Evolutionary conservation across 805 yeast genomes (phyloP).

Genomic region (Wickerhamiella azyma): DNA sequence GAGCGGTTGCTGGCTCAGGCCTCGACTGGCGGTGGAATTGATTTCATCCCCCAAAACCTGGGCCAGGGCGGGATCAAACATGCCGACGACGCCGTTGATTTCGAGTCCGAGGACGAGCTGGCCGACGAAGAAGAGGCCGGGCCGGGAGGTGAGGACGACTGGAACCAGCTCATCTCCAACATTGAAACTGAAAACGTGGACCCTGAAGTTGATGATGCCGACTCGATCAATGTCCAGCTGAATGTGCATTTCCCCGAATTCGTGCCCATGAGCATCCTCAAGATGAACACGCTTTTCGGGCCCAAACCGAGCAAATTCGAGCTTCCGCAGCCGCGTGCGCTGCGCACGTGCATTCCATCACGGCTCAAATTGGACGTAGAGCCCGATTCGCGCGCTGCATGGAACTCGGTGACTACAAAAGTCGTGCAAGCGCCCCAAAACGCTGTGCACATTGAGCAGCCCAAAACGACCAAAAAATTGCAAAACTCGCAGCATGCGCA

Average conservation of each 20-base stretch:
- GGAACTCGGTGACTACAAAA: conserved; percentile 26
- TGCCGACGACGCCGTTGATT: conserved; percentile 86
- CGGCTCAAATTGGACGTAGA: conserved; percentile 48
- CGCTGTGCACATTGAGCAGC: conserved; percentile 5
- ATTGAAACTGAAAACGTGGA: conserved; percentile 15
- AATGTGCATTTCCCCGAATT: conserved; percentile 47
- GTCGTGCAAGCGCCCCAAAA: neutral
- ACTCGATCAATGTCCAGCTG: conserved; percentile 18
- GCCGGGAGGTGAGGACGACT: conserved; percentile 12
- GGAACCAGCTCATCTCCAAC: conserved; percentile 6
- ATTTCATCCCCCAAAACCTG: conserved; percentile 23
- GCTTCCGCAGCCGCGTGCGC: conserved; percentile 35
- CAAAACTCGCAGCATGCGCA: conserved; percentile 2
- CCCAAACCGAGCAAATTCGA: conserved; percentile 45
- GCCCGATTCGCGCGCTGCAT: conserved; percentile 42
- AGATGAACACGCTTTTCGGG: conserved; percentile 51
- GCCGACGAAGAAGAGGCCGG: conserved; percentile 65
- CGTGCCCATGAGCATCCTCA: conserved; percentile 38
- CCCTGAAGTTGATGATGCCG: conserved; percentile 13
- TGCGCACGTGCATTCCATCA: conserved; percentile 34
- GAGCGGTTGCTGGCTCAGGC: conserved; percentile 21
- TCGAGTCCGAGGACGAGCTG: conserved; percentile 85
- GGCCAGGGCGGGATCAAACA: conserved; percentile 44
- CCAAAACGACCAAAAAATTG: neutral
- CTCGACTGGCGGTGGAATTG: conserved; percentile 17